Evolutionary conservation across 1,284 basidiomycete species (phyloP).

Genomic region (Fomitopsis betulina): DNA sequence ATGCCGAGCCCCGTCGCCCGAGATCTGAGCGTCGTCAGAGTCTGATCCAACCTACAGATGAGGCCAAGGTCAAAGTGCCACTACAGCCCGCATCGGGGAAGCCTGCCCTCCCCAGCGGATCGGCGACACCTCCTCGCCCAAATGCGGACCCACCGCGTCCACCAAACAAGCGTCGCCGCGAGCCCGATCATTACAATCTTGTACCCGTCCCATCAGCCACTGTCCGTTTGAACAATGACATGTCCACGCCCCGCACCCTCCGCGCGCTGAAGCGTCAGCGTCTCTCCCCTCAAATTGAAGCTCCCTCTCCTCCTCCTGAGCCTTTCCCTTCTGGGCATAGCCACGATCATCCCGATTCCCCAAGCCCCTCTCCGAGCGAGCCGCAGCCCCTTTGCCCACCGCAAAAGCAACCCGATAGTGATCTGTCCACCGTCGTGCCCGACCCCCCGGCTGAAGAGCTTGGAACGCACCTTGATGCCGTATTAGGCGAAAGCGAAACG

Average conservation of each 20-base stretch:
- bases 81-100: not conserved
- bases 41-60: not conserved
- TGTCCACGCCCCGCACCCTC: constrained; percentile 6
- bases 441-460: not conserved
- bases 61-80: not conserved
- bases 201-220: not conserved
- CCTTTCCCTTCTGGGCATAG: not conserved
- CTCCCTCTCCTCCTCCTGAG: not conserved
- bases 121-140: not conserved
- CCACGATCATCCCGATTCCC: not conserved
- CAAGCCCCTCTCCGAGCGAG: not conserved
- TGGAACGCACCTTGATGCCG: not conserved
- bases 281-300: not conserved
- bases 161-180: constrained; percentile 5
- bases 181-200: constrained; percentile 2
- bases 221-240: not conserved
- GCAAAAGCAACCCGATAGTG: not conserved
- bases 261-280: constrained; percentile 11
- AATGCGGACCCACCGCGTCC: constrained; percentile 1
- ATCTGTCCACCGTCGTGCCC: not conserved
- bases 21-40: not conserved
- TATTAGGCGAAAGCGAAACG: not conserved
- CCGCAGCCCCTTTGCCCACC: not conserved
- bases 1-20: not conserved
- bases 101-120: not conserved